These are phyloP conservation scores for Dittrichia graveolens DNA, from an alignment of 129 eudicot genomes.

Conservation along the genomic window DNA sequence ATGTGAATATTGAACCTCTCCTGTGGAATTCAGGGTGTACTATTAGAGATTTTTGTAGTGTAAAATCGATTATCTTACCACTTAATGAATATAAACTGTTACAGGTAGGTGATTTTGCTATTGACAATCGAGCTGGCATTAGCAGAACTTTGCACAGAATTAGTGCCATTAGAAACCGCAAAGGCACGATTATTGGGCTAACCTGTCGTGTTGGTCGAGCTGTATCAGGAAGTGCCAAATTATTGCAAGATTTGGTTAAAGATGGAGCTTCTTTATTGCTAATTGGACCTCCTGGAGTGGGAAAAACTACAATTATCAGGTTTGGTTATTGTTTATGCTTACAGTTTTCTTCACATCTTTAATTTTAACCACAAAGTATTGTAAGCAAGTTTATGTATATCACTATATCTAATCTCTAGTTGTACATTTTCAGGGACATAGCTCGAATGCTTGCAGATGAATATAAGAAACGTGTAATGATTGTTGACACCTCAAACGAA, in stretches of 20 bases:
- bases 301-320: conserved; percentile 96
- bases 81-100: conserved; percentile 7
- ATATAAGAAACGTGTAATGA: conserved; percentile 84
- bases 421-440: conserved; percentile 63
- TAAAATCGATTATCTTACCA: neutral
- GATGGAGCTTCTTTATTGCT: conserved; percentile 92
- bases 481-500: conserved; percentile 97
- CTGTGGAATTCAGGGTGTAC: neutral
- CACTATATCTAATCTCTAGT: neutral
- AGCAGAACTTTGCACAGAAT: conserved; percentile 96
- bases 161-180: conserved; percentile 88
- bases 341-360: neutral
- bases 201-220: conserved; percentile 99
- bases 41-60: neutral
- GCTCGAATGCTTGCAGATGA: conserved; percentile 99
- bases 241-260: conserved; percentile 77
- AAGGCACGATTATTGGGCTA: conserved; percentile 80
- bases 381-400: conserved; percentile 1
- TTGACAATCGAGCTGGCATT: conserved; percentile 93
- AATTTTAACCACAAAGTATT: neutral
- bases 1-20: neutral
- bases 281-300: conserved; percentile 98
- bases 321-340: conserved; percentile 26
- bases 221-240: conserved; percentile 86
- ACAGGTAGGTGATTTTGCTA: conserved; percentile 96